Evolutionary conservation across 2,329 filamentous ascomycete genomes (phyloP), one percentile per base, ranked within the genome.

Genomic region (Fusarium caatingaense): DNA sequence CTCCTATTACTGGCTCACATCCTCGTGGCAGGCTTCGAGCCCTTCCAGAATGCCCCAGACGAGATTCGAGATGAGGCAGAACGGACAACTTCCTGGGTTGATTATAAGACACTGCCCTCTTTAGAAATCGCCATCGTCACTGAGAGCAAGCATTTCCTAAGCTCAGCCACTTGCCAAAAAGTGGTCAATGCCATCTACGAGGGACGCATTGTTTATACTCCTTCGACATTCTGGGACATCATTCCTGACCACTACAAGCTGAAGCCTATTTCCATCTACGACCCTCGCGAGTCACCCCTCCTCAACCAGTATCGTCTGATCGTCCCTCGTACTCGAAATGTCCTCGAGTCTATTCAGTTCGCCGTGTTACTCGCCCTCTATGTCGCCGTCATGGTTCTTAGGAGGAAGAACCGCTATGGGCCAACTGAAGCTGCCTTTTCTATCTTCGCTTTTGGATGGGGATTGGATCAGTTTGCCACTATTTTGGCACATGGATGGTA

Each of bases 201-300:
- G 42, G 93, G 93, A 8, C 86, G 91, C 34, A 87, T 97, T 65
- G 90, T 94, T 37, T 96, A 96, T 76, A 95, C 93, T 3, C 93
- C 93, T 0, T 93, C 90, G 1, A 89, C 90, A 0, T 94, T 93
- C 77, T 88, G 95, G 78, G 92, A 96, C 78, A 91, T 97, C 62
- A 89, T 97, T 49, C 93, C 93, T 1, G 93, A 96, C 77, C 89
- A 92, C 72, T 97, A 96, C 83, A 96, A 96, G 80, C 87, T 91
- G 74, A 92, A 92, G 72, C 92, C 92, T 4, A 94, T 96, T 57
- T 90, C 91, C 10, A 82, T 96, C 1, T 96, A 96, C 78, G 90
- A 94, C 74, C 93, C 93, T 2, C 84, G 91, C 18, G 88, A 90
- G 68, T 92, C 91, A 8, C 92, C 92, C 2, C 77, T 94, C 27